Base-by-base conservation (phyloP, 495 filamentous ascomycete genomes). In the Sphaerosporella brunnea region DNA sequence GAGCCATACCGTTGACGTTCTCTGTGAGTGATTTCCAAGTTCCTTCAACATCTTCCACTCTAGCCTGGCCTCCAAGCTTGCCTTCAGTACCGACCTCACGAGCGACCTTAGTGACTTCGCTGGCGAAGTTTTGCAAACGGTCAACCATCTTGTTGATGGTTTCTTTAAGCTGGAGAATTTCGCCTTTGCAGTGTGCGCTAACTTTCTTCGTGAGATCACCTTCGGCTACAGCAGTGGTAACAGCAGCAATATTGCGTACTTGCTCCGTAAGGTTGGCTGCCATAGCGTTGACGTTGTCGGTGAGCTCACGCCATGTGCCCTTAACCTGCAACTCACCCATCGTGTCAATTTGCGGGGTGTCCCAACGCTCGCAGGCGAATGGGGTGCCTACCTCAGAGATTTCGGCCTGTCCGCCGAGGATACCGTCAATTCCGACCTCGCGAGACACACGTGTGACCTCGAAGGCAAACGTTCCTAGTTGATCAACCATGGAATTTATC, bases 121-220 rank as follows among this genome's bases (percentile, higher is more conserved):
- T 82, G 1, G 90, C 90, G 58, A 97, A 97, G 60, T 94, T 87
- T 52, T 87, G 83, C 16, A 97, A 71, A 62, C 94, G 90, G 61
- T 95, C 90, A 52, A 97, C 90, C 90, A 97, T 97, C 64, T 82
- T 85, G 63, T 97, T 97, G 67, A 97, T 96, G 35, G 92, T 97
- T 43, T 82, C 80, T 65, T 97, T 97, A 36, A 97, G 76, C 59
- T 93, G 79, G 38, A 88, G 73, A 36, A 97, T 94, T 67, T 97
- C 90, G 40, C 90, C 90, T 63, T 90, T 84, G 68, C 90, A 97
- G 62, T 92, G 80, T 51, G 90, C 90, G 66, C 87, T 82, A 13
- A 97, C 90, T 66, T 95, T 95, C 60, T 93, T 86, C 2, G 87
- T 96, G 52, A 97, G 71, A 64, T 97, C 85, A 45, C 75, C 75